Base-by-base conservation (phyloP, 192 early-diverging fungal genomes). In the Lobosporangium transversale region DNA sequence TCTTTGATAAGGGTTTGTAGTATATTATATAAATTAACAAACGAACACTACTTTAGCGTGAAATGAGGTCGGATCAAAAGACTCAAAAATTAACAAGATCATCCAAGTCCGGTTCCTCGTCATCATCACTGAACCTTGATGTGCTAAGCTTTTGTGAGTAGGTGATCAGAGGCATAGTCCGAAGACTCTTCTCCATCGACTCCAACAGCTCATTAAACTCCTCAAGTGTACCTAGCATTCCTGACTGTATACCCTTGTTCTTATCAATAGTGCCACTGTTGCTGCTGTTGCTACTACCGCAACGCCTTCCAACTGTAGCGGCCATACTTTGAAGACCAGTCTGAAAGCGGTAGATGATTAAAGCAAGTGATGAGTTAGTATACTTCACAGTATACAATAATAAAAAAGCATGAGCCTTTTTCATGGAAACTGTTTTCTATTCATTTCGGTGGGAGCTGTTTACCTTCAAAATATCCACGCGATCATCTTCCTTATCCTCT, bases 291-390 rank as follows among this genome's bases (percentile, higher is more conserved):
- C n/a, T n/a, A 10, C 56, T 42, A 2, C 63, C 57, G 44, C 58
- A 55, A 5, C 71, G 63, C 14, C 63, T 17, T n/a, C 58, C 53
- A 12, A 76, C 71, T 6, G 71, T 62, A 4, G 71, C 71, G 20
- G 67, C 56, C 18, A 62, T 44, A 26, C 71, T 76, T 14, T 66
- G 64, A 8, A 76, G 53, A 8, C 71, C 71, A 61, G 71, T 76
- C 71, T 76, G 60, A 32, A 36, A 40, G 35, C 20, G 20, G 30
- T 30, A 2, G 27, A 2, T 30, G 18, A 43, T 20, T 44, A 51
- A n/a, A 12, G 7, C 11, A 53, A 45, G 0, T 23, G 35, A n/a
- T n/a, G n/a, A n/a, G n/a, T n/a, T n/a, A n/a, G n/a, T n/a, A n/a
- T n/a, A n/a, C n/a, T n/a, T n/a, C n/a, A n/a, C n/a, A n/a, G n/a